phyloP scores from a whole-genome alignment of 768 basidiomycete species.

The Phlegmacium glaucopus region DNA sequence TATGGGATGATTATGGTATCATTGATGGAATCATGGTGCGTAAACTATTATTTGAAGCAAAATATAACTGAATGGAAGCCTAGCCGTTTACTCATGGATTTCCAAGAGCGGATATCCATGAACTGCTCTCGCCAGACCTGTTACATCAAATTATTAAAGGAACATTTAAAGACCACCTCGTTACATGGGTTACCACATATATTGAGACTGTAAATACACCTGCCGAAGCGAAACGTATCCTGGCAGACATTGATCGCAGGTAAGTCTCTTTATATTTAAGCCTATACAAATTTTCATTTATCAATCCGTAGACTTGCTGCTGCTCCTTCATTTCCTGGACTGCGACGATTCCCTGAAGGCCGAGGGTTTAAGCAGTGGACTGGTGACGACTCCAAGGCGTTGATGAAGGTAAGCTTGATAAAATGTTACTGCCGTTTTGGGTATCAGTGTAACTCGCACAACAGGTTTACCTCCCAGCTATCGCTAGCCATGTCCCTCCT shows the following conservation, averaged over 20 bases:
- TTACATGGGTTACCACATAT: not conserved
- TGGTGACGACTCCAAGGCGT: slow-evolving; percentile 29
- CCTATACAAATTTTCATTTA: not conserved
- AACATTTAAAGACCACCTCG: not conserved
- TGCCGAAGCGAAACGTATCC: not conserved
- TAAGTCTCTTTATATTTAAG: not conserved
- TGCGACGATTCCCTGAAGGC: slow-evolving; percentile 22
- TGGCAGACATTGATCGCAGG: not conserved
- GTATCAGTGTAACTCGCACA: not conserved
- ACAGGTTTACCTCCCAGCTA: slow-evolving; percentile 26
- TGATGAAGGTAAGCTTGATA: slow-evolving; percentile 26
- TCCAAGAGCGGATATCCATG: not conserved
- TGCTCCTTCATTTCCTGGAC: not conserved
- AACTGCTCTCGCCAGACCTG: not conserved
- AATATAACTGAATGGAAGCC: not conserved
- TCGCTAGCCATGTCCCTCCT: slow-evolving; percentile 26
- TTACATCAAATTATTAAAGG: not conserved
- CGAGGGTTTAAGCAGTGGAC: slow-evolving; percentile 28
- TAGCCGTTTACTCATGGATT: not conserved
- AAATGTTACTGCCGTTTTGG: not conserved
- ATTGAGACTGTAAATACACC: not conserved
- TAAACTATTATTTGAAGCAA: not conserved
- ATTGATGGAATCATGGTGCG: not conserved
- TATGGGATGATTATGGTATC: slow-evolving; percentile 5
- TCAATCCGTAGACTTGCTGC: not conserved